Percentiles rank a stretch among this genome's conserved stretches.
These are phyloP conservation scores for Plicaturopsis crispa DNA, from an alignment of 768 basidiomycete genomes.

Conservation along the genomic window DNA sequence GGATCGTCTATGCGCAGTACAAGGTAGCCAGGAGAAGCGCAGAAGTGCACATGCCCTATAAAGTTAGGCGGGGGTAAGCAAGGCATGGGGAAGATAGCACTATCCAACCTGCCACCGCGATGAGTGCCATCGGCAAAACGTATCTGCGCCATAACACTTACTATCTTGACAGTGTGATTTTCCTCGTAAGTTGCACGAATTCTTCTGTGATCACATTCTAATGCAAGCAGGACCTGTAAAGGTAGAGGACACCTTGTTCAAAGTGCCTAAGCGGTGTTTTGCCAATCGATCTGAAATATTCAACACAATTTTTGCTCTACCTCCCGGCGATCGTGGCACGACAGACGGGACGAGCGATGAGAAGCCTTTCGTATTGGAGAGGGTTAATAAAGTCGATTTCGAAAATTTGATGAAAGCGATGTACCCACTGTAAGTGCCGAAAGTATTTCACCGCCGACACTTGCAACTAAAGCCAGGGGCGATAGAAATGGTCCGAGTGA, in stretches of 20 bases:
- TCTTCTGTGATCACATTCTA: not conserved
- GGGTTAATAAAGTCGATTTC: constrained; percentile 18
- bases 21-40: too few species aligned
- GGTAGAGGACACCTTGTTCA: constrained; percentile 32
- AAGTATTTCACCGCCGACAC: not conserved
- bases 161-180: constrained; percentile 3
- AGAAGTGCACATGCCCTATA: too few species aligned
- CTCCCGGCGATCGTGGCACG: constrained; percentile 10
- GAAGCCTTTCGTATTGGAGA: constrained; percentile 19
- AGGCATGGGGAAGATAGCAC: too few species aligned
- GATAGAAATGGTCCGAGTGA: not conserved
- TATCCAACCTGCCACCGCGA: too few species aligned
- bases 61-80: too few species aligned
- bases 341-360: constrained; percentile 21
- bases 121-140: too few species aligned
- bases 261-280: constrained; percentile 28
- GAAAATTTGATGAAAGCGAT: constrained; percentile 15
- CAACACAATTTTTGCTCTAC: constrained; percentile 23
- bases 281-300: constrained; percentile 26
- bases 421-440: constrained; percentile 17
- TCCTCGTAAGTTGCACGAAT: constrained; percentile 1
- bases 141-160: constrained; percentile 1
- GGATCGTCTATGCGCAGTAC: too few species aligned
- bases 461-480: not conserved
- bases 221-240: constrained; percentile 10